Base-by-base conservation (phyloP, 345 rosid species). In the Leavenworthia alabamica region DNA sequence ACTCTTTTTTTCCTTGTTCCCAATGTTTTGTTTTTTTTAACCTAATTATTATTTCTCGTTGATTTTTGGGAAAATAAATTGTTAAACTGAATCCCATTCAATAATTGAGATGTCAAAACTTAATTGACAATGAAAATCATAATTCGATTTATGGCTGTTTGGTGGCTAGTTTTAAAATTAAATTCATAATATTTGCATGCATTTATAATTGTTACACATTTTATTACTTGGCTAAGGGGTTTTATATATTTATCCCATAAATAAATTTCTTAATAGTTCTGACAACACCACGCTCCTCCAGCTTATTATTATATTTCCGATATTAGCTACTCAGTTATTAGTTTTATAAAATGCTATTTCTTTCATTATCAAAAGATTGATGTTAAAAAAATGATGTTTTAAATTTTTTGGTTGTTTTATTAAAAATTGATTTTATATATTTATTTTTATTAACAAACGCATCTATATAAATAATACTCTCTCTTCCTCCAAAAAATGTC, bases 11-110 rank as follows among this genome's bases (percentile, higher is more conserved):
- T 15, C 63, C 50, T 37, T 62, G 44, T 54, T 70, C 58, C 74
- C 68, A 47, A 62, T 62, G 68, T 62, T 62, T 61, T 33, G 33
- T 68, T 60, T 52, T 52, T 60, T 68, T 45, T 62, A 19, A 27
- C 19, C 20, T 61, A 52, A 52, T 60, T 35, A 61, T 61, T 44
- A 35, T 36, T 52, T 61, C 33, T 19, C 26, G 10, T 19, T 61
- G 19, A 35, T 45, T 53, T 69, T 24, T 17, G n/a, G 23, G 19
- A 47, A 19, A 61, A 11, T 8, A 20, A 47, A 13, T 6, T 6
- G 0, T 32, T 23, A 16, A 26, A 9, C 67, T 42, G 28, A 45
- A 28, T 19, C 51, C n/a, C n/a, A n/a, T n/a, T n/a, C 51, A 54
- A 54, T 62, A 46, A 62, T 45, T 62, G 68, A 54, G 43, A 11